These are phyloP conservation scores for Glycyrrhiza uralensis DNA, from an alignment of 306 rosid species.

Conservation along the genomic window DNA sequence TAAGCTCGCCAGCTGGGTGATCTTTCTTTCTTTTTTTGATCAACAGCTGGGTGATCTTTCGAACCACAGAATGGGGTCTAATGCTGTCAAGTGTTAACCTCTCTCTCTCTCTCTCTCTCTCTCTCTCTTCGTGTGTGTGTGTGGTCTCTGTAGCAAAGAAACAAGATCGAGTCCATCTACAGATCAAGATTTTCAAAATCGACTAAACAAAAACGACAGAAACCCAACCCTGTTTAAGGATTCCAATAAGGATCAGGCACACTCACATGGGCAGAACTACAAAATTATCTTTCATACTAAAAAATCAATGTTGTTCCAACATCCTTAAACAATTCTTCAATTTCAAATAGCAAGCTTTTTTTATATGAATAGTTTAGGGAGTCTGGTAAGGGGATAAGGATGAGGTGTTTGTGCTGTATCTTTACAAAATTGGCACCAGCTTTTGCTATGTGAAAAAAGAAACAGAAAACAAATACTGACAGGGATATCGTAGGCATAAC, in stretches of 20 bases:
- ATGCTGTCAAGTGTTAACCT: constrained; percentile 41
- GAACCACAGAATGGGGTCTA: too few species aligned
- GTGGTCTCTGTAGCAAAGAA: background rate
- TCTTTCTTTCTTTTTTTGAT: too few species aligned
- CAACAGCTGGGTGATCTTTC: too few species aligned
- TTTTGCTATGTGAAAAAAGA: background rate
- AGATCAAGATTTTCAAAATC: constrained; percentile 15
- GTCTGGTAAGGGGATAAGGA: background rate
- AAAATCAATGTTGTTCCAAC: constrained; percentile 43
- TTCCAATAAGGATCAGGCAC: constrained; percentile 24
- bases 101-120: background rate
- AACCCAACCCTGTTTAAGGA: constrained; percentile 22
- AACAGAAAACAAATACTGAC: too few species aligned
- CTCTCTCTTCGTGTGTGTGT: background rate
- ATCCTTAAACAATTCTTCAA: background rate
- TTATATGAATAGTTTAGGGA: background rate
- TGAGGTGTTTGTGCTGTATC: background rate
- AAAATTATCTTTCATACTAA: background rate
- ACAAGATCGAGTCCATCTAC: constrained; percentile 43
- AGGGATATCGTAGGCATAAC: background rate
- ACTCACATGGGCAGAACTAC: background rate
- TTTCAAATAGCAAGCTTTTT: background rate
- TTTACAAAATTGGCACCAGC: background rate
- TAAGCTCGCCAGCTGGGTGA: constrained; percentile 35
- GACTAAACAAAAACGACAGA: background rate